A percentile compares a stretch with the other conserved stretches of the same genome.
phyloP scores from a whole-genome alignment of 2,329 filamentous ascomycete species.

The Beauveria sp. region DNA sequence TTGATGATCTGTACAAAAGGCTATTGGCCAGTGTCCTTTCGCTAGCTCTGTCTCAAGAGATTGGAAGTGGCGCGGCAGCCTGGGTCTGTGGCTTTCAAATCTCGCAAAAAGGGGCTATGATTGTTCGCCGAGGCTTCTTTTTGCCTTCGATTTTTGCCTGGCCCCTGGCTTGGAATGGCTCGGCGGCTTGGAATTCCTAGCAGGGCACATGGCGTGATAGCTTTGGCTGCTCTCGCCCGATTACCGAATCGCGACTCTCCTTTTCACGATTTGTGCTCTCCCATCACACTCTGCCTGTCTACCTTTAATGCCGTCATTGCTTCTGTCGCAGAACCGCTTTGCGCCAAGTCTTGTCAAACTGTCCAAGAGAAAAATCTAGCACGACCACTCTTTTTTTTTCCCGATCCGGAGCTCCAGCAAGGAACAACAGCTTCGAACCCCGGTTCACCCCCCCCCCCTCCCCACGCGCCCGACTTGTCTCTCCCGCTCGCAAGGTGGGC shows the following conservation, averaged over 20 bases:
- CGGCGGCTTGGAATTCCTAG: neutral
- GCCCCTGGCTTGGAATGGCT: neutral
- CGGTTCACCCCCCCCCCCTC: no score
- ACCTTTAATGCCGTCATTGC: no score
- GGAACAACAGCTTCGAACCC: no score
- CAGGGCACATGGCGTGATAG: neutral
- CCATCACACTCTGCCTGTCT: no score
- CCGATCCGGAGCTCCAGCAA: no score
- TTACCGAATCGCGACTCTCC: constrained; percentile 2
- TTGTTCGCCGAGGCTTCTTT: neutral
- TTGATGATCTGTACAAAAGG: no score
- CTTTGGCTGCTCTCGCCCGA: neutral
- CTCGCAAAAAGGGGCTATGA: neutral
- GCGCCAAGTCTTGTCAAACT: no score
- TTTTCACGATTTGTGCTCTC: neutral
- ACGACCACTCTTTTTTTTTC: no score
- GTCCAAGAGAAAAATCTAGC: no score
- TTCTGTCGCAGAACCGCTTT: no score
- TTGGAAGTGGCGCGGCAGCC: neutral
- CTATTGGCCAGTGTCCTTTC: neutral
- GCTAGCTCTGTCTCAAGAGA: neutral
- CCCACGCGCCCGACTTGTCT: neutral
- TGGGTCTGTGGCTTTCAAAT: no score
- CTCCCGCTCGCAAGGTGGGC: neutral
- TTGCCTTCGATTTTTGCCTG: neutral